Conservation (phyloP, 1,284 basidiomycete genomes). For the Meripilus lineatus region DNA sequence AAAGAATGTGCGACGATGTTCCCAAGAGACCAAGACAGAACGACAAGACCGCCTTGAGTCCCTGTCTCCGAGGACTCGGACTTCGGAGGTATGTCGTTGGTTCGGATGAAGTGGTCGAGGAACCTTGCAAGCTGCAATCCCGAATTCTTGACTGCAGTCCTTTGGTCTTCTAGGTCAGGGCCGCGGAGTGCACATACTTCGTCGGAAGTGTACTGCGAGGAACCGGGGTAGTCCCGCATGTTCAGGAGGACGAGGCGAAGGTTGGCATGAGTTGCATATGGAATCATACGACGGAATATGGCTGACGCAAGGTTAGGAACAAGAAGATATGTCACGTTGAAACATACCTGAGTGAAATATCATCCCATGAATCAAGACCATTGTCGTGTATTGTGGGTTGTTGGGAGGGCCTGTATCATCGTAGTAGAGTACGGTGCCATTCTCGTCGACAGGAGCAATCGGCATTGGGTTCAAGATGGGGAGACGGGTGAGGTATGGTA, state of each 20-base stretch:
- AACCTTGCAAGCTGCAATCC: constrained; percentile 6
- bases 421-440: constrained; percentile 3
- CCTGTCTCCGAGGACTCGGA: neutral
- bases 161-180: constrained; percentile 4
- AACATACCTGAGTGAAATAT: constrained; percentile 1
- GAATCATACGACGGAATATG: constrained; percentile 13
- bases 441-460: constrained; percentile 1
- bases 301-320: constrained; percentile 1
- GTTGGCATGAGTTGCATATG: constrained; percentile 9
- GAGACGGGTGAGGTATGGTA: too few species aligned
- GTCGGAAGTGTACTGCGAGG: constrained; percentile 11
- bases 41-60: constrained; percentile 9
- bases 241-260: constrained; percentile 15
- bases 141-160: neutral
- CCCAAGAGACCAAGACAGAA: constrained; percentile 14
- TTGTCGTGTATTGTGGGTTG: neutral
- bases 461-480: constrained; percentile 1
- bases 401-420: constrained; percentile 2
- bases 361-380: constrained; percentile 1
- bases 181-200: constrained; percentile 9
- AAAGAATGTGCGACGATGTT: constrained; percentile 10
- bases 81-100: neutral
- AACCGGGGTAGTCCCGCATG: constrained; percentile 16
- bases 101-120: constrained; percentile 1
- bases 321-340: neutral